phyloP scores from a whole-genome alignment of 2,329 filamentous ascomycete species.

The Apiospora phragmitis region DNA sequence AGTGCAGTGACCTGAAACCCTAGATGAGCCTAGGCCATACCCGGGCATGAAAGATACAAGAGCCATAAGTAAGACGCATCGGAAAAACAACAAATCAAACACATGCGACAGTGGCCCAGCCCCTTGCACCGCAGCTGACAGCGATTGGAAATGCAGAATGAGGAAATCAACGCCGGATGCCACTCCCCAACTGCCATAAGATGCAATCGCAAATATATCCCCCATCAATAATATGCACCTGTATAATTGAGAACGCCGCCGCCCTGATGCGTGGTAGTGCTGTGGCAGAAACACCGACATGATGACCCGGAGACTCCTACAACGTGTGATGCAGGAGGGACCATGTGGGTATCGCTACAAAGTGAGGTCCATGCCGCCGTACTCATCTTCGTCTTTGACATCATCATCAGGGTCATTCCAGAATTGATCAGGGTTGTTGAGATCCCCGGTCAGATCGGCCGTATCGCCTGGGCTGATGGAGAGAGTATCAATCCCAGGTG shows the following conservation, averaged over 20 bases:
- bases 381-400: constrained; percentile 95
- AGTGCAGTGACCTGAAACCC: neutral
- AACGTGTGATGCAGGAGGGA: constrained; percentile 16
- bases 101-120: neutral
- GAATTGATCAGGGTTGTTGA: constrained; percentile 55
- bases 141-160: neutral
- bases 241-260: neutral
- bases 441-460: constrained; percentile 43
- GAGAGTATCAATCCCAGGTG: constrained; percentile 38
- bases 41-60: neutral
- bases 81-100: neutral
- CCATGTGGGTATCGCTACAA: neutral
- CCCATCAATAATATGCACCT: neutral
- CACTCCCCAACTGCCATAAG: neutral
- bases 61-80: neutral
- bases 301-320: constrained; percentile 17
- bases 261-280: neutral
- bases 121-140: neutral
- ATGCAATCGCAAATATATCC: constrained; percentile 3
- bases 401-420: constrained; percentile 73
- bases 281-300: neutral
- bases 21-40: neutral
- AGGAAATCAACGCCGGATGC: neutral
- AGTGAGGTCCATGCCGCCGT: constrained; percentile 31
- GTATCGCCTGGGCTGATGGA: constrained; percentile 56